Base-by-base conservation (phyloP, 441 rosid genomes). In the Croton setiger region DNA sequence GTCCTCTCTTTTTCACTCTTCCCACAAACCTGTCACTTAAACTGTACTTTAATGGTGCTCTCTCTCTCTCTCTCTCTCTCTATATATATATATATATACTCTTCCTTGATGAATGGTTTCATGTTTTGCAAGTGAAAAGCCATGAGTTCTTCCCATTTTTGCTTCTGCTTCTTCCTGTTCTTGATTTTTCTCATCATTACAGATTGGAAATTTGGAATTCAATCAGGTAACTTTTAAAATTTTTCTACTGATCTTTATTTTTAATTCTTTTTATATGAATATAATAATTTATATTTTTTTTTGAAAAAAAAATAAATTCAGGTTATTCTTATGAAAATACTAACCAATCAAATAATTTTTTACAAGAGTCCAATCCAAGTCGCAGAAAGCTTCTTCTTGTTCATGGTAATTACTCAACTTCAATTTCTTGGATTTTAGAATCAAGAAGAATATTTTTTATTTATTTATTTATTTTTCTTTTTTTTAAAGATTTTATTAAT, bases 341-440 rank as follows among this genome's bases (percentile, higher is more conserved):
- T 43, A 56, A 58, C 55, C 75, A 55, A 43, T 49, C 80, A 45
- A 35, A 8, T 21, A 72, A 31, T 43, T 14, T 48, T 14, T 56
- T 39, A 20, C 63, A 69, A 52, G 27, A 58, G 72, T 58, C 56
- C 9, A 43, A 31, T 70, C 41, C 58, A 64, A 58, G 67, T 48
- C 66, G 31, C 69, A 75, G 85, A 61, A 83, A 77, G 79, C 73
- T 64, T 72, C 73, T 64, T 72, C 53, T 77, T 47, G 18, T 72
- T 4, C 76, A 71, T 31, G 85, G 87, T 83, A 79, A 73, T 57
- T 14, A 45, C 27, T 60, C 67, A 36, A 36, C 20, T 48, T 48
- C 2, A 27, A 27, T 27, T 27, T 27, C 31, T 27, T 27, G 31
- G 31, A 2, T 27, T 27, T 27, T 27, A 0, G 31, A 27, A 27